A percentile compares a stretch with the other conserved stretches of the same genome.
These are phyloP conservation scores for Passiflora organensis DNA, from an alignment of 345 rosid genomes.

Conservation along the genomic window DNA sequence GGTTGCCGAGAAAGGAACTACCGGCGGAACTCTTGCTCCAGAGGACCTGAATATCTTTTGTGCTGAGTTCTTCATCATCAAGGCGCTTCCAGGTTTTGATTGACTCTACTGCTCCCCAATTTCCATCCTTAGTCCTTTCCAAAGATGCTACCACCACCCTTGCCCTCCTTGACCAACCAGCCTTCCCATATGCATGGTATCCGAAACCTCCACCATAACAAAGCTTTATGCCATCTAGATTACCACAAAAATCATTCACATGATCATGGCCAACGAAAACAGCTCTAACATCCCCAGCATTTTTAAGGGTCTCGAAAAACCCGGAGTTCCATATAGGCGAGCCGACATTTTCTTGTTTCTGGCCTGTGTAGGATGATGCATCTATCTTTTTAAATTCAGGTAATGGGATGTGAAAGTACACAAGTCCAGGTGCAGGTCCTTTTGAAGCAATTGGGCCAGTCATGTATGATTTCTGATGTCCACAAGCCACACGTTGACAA, in stretches of 20 bases:
- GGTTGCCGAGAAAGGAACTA: background rate
- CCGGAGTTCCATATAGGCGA: constrained; percentile 77
- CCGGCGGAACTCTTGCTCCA: constrained; percentile 12
- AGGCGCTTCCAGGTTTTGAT: constrained; percentile 91
- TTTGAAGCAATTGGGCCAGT: constrained; percentile 52
- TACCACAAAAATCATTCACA: constrained; percentile 76
- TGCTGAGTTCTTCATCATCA: constrained; percentile 63
- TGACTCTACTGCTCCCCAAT: constrained; percentile 72
- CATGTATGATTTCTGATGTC: constrained; percentile 56
- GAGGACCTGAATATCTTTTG: constrained; percentile 41
- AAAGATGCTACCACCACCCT: constrained; percentile 66
- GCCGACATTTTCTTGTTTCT: constrained; percentile 63
- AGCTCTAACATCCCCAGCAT: constrained; percentile 79
- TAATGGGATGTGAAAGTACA: constrained; percentile 81
- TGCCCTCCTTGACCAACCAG: constrained; percentile 84
- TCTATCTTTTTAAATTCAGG: constrained; percentile 64
- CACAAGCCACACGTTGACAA: constrained; percentile 1
- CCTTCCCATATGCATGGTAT: constrained; percentile 92
- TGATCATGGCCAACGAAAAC: constrained; percentile 92
- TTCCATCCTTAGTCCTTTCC: constrained; percentile 48
- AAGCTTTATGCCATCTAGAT: constrained; percentile 58
- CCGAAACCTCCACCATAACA: constrained; percentile 95
- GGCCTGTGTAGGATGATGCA: constrained; percentile 60
- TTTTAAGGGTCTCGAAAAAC: constrained; percentile 73
- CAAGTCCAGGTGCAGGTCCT: constrained; percentile 79